Conservation (phyloP, 169 alveolate genomes). For the Theileria luwenshuni region DNA sequence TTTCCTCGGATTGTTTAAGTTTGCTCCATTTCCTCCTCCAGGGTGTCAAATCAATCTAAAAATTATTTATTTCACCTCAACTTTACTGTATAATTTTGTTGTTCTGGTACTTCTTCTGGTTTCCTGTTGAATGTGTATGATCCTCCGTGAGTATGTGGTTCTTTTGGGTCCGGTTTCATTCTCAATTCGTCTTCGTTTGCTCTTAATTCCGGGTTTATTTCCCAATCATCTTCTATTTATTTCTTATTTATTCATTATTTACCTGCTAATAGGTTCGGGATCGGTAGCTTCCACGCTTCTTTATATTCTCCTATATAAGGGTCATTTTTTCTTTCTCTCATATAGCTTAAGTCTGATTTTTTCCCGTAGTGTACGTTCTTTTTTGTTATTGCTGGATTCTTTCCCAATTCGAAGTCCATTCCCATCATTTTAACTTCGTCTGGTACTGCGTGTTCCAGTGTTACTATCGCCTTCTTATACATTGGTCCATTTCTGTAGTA, state of each 20-base stretch:
- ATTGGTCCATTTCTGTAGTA: slow-evolving; percentile 84
- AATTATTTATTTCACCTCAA: not conserved
- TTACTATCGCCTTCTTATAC: slow-evolving; percentile 86
- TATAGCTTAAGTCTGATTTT: slow-evolving; percentile 67
- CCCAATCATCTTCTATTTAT: slow-evolving; percentile 66
- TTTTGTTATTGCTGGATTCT: slow-evolving; percentile 83
- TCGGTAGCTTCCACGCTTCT: slow-evolving; percentile 75
- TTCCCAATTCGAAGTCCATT: slow-evolving; percentile 73
- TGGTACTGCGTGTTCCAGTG: slow-evolving; percentile 84
- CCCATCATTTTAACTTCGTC: slow-evolving; percentile 85
- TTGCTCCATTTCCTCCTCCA: slow-evolving; percentile 74
- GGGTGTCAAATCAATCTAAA: slow-evolving; percentile 78
- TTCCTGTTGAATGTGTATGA: slow-evolving; percentile 35
- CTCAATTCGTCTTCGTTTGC: slow-evolving; percentile 38
- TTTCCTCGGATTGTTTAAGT: slow-evolving; percentile 27
- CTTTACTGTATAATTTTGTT: slow-evolving; percentile 28
- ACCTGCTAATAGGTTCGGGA: slow-evolving; percentile 77
- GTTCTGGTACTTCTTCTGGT: slow-evolving; percentile 60
- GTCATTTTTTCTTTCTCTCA: slow-evolving; percentile 52
- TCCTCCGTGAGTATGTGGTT: slow-evolving; percentile 65
- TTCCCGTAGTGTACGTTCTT: slow-evolving; percentile 79
- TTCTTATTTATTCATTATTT: slow-evolving; percentile 25
- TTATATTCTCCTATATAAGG: slow-evolving; percentile 60
- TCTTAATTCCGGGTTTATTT: slow-evolving; percentile 47
- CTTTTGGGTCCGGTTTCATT: slow-evolving; percentile 70